Evolutionary conservation across 192 early-diverging fungal genomes (phyloP), one percentile per base, ranked within the genome.

Genomic region (Coemansia sp.): DNA sequence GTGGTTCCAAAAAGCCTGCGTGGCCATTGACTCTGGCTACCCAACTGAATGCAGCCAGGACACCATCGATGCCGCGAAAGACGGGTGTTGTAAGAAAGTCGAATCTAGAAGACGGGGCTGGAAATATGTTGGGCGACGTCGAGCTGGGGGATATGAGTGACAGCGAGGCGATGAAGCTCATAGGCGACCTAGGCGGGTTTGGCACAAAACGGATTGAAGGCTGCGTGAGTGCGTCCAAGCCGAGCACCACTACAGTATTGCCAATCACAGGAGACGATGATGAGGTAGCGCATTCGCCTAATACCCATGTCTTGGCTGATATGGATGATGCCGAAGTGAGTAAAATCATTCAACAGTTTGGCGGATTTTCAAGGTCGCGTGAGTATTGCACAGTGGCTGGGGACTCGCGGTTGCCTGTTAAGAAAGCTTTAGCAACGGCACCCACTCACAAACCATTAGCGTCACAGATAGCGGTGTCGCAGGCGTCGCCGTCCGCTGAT

Each of bases 321-420:
- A 77, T 77, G 75, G 65, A 46, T 23, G 69, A 67, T 5, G 60
- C 5, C 2, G 77, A 80, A 28, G 77, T 66, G 20, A 24, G 62
- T 18, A 7, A 13, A 23, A 68, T 80, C n/a, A 20, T 80, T 7
- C 37, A 42, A 8, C 24, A 62, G 21, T 55, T 67, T 20, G 77
- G 77, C 36, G 77, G 77, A 56, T 80, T 80, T 48, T 35, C 59
- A 20, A 62, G 42, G 51, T 33, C 28, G 51, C 51, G 51, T 26
- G 51, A 55, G 57, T 33, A 55, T 33, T 55, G 51, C 1, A 13
- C 51, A 8, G 26, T 33, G 26, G 3, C 28, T 7, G 26, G 31
- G 24, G 26, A 26, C 6, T 26, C 51, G 16, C 51, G 26, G 4
- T 3, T 16, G 26, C 21, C 51, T 28, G 26, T 26, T 5, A 55